Evolutionary conservation across 2,329 filamentous ascomycete species (phyloP).

Genomic region (Diplodia scrobiculata): DNA sequence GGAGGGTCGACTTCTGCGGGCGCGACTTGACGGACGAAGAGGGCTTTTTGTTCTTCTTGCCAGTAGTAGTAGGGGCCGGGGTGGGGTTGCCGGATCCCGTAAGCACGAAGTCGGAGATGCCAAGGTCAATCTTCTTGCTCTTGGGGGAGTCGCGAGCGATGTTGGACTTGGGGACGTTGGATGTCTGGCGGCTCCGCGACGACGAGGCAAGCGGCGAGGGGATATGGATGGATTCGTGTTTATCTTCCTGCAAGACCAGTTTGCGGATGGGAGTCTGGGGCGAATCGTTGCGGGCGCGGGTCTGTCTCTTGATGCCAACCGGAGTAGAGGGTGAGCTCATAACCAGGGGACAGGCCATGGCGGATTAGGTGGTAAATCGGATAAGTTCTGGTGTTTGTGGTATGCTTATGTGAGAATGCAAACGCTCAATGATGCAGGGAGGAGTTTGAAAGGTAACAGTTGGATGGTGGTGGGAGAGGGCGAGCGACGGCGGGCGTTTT

Average conservation of each 20-base stretch:
- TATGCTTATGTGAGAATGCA: constrained; percentile 11
- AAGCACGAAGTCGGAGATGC: constrained; percentile 88
- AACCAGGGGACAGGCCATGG: constrained; percentile 29
- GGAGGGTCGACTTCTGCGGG: constrained; percentile 28
- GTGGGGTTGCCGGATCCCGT: constrained; percentile 71
- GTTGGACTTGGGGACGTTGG: constrained; percentile 89
- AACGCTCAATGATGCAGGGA: constrained; percentile 15
- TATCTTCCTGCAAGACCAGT: constrained; percentile 29
- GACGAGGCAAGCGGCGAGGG: constrained; percentile 25
- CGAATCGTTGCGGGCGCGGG: constrained; percentile 21
- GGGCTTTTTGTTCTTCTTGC: constrained; percentile 54
- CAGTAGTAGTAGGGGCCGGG: constrained; percentile 40
- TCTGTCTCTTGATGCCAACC: constrained; percentile 28
- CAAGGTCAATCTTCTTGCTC: constrained; percentile 86
- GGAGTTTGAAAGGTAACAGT: constrained; percentile 4
- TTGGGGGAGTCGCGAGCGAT: constrained; percentile 75
- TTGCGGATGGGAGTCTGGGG: constrained; percentile 28
- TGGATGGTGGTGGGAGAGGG: constrained; percentile 8
- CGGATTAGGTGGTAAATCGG: constrained; percentile 13
- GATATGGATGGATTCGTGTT: constrained; percentile 27
- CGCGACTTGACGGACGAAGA: constrained; percentile 42
- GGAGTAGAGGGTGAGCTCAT: constrained; percentile 28
- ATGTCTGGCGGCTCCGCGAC: constrained; percentile 24
- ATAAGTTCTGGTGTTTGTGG: constrained; percentile 10
- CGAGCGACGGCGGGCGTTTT: constrained; percentile 2